A percentile compares a stretch with the other conserved stretches of the same genome.
Conservation (phyloP, 257 asterid species). For the Solanum etuberosum region DNA sequence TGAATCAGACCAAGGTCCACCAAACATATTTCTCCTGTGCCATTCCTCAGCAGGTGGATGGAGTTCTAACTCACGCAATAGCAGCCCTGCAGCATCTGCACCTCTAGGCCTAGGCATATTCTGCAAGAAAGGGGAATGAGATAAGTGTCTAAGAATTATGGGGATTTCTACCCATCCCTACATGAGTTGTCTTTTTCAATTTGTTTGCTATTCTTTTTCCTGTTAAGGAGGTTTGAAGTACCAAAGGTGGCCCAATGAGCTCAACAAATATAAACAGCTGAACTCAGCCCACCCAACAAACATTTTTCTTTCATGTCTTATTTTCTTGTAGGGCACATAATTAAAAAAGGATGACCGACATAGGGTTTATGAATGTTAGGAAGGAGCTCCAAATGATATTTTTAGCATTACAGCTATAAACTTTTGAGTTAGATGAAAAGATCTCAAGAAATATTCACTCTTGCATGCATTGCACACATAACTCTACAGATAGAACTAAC, state of each 20-base stretch:
- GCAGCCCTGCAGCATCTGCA: slow-evolving; percentile 99
- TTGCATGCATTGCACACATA: background rate
- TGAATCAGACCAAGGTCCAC: slow-evolving; percentile 95
- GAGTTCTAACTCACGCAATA: slow-evolving; percentile 93
- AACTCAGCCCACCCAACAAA: background rate
- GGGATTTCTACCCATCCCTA: background rate
- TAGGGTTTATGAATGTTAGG: background rate
- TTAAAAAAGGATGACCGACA: background rate
- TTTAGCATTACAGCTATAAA: background rate
- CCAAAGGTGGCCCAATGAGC: background rate
- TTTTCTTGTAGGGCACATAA: background rate
- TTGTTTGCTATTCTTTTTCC: background rate
- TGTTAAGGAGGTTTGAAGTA: background rate
- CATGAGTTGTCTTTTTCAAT: background rate
- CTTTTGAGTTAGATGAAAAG: background rate
- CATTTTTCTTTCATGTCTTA: background rate
- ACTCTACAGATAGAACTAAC: background rate
- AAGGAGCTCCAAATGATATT: background rate
- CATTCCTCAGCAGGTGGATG: slow-evolving; percentile 99
- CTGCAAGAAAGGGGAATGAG: slow-evolving; percentile 22
- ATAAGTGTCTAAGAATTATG: background rate
- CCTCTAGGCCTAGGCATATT: slow-evolving; percentile 99
- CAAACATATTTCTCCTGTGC: slow-evolving; percentile 96
- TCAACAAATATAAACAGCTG: background rate
- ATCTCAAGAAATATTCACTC: background rate